A percentile compares a stretch with the other conserved stretches of the same genome.
phyloP scores from a whole-genome alignment of 768 basidiomycete genomes.

The Epithele typhae region DNA sequence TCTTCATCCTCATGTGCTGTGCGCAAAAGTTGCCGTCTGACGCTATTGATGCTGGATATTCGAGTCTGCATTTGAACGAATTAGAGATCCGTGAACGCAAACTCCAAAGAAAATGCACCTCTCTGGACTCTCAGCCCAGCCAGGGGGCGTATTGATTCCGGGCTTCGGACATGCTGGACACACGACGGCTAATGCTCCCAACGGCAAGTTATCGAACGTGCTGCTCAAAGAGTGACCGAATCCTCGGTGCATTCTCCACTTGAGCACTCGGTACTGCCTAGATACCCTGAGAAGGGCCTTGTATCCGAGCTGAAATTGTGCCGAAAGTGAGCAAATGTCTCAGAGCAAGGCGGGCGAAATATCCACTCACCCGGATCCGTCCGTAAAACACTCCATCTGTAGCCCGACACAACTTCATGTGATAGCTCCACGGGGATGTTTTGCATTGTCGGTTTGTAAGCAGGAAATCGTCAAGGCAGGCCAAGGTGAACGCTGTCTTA shows the following conservation, averaged over 20 bases:
- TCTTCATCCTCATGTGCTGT: slow-evolving; percentile 18
- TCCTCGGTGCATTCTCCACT: neutral
- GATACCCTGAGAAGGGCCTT: neutral
- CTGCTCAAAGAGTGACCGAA: neutral
- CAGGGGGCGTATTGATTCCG: neutral
- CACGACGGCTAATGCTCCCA: neutral
- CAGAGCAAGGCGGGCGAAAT: neutral
- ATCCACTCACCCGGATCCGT: neutral
- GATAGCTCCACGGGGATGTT: neutral
- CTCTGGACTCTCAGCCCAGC: neutral
- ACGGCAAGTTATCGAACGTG: too few relatives aligned
- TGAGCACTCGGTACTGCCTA: neutral
- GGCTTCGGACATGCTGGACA: slow-evolving; percentile 9
- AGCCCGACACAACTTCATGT: neutral
- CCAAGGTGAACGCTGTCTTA: too few relatives aligned
- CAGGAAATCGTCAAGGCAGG: too few relatives aligned
- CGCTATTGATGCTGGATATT: neutral
- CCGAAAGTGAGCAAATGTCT: neutral
- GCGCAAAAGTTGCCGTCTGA: neutral
- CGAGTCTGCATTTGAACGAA: too few relatives aligned
- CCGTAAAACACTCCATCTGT: neutral
- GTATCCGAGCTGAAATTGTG: neutral
- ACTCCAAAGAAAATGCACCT: neutral
- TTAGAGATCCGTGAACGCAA: neutral
- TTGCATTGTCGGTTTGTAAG: too few relatives aligned